phyloP scores from a whole-genome alignment of 1,284 basidiomycete genomes.

The Pyrrhoderma lamaoense region DNA sequence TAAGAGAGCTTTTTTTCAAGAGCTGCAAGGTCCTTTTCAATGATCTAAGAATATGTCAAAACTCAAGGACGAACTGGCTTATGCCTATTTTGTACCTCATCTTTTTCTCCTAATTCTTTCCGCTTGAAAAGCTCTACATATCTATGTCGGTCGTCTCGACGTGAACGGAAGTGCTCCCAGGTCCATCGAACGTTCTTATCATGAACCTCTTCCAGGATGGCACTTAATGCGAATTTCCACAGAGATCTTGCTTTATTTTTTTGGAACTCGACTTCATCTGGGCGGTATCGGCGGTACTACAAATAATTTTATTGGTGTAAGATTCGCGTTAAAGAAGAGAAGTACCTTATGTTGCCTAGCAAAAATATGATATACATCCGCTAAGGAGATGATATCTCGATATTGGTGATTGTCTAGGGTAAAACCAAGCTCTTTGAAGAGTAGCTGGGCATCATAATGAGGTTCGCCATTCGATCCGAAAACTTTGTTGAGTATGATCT shows the following conservation, averaged over 20 bases:
- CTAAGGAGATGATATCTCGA: constrained; percentile 85
- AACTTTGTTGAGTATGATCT: constrained; percentile 83
- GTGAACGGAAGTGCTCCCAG: constrained; percentile 87
- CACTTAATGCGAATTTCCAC: constrained; percentile 75
- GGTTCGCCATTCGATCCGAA: constrained; percentile 61
- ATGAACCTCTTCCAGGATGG: constrained; percentile 82
- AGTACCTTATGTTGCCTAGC: constrained; percentile 79
- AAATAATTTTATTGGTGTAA: not conserved
- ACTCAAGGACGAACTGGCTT: too few species aligned
- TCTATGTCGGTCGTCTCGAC: constrained; percentile 76
- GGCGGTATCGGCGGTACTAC: constrained; percentile 80
- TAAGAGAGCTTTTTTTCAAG: constrained; percentile 86
- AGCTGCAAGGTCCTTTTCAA: constrained; percentile 50
- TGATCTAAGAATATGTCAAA: constrained; percentile 3
- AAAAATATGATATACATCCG: constrained; percentile 98
- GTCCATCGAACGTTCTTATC: constrained; percentile 85
- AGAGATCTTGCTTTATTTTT: constrained; percentile 67
- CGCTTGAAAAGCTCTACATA: constrained; percentile 90
- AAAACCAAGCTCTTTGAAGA: constrained; percentile 94
- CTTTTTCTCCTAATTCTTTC: constrained; percentile 33
- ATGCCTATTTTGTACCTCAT: not conserved
- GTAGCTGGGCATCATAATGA: constrained; percentile 82
- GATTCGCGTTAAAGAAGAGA: too few species aligned
- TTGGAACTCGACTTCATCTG: constrained; percentile 53
- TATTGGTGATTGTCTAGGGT: constrained; percentile 94